Evolutionary conservation across 106 monocot genomes (phyloP), one percentile per base, ranked within the genome.

Genomic region (Allium cepa): DNA sequence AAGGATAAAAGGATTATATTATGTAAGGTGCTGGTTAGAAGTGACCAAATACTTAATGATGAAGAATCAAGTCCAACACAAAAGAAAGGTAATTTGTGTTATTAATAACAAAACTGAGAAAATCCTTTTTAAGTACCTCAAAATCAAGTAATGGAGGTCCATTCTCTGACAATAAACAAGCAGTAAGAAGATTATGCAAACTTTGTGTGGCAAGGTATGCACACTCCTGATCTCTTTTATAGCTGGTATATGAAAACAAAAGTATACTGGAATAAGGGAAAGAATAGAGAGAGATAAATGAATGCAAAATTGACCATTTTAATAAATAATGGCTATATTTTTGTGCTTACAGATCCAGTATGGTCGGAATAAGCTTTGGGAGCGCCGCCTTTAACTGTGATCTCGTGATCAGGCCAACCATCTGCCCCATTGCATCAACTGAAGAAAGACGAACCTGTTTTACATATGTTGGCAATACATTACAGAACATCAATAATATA

Each of bases 91-190:
- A 22, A 22, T 22, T 22, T 22, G 22, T 22, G 22, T 22, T 22
- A 22, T 22, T 22, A 22, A 22, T 22, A 22, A 22, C 22, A 22
- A 22, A 22, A 22, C 22, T 22, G 22, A 22, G 22, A 22, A 22
- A 22, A 22, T 22, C 22, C 22, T 22, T 22, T 22, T 22, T 22
- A 50, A 48, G 68, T 74, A 88, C 97, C 92, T 99, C 97, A 87
- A 99, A 99, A 66, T 99, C 97, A 75, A 99, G 82, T 69, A 99
- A 57, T 75, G 97, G 97, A 73, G 92, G 92, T 69, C 92, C 97
- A 76, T 77, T 87, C 71, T 99, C 92, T 66, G 97, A 82, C 17
- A 89, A 57, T 76, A 97, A 82, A 60, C 82, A 84, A 15, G 97
- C 97, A 69, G 76, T 82, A 10, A 97, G 84, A 76, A 97, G 69